Evolutionary conservation across 371 early-diverging fungal genomes (phyloP).

Genomic region (Mortierella sp.): DNA sequence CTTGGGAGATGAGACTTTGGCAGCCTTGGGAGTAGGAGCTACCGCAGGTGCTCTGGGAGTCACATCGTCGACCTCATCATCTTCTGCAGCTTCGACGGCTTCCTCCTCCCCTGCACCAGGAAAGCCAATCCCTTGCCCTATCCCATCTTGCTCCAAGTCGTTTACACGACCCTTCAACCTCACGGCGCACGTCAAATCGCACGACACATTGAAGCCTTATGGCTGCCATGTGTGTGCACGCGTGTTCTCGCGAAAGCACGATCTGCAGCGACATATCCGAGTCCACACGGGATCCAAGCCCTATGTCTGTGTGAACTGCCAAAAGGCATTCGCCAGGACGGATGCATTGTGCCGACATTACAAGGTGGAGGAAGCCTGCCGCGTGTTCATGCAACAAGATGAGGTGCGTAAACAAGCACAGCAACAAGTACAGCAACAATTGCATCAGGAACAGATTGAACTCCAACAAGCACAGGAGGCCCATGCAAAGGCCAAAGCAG

Average conservation of each 20-base stretch:
- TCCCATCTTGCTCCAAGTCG: constrained; percentile 41
- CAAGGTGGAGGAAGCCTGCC: constrained; percentile 59
- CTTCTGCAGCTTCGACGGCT: constrained; percentile 7
- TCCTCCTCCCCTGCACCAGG: constrained; percentile 16
- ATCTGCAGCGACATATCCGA: constrained; percentile 73
- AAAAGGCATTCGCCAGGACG: constrained; percentile 74
- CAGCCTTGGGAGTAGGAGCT: neutral
- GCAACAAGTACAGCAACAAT: constrained; percentile 35
- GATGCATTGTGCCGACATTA: constrained; percentile 75
- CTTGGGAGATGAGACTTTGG: constrained; percentile 1
- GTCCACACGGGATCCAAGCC: constrained; percentile 77
- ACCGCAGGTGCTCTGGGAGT: too few species aligned
- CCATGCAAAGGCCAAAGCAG: constrained; percentile 36
- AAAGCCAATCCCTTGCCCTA: constrained; percentile 35
- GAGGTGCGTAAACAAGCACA: constrained; percentile 48
- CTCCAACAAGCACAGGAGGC: constrained; percentile 49
- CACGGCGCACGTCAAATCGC: constrained; percentile 47
- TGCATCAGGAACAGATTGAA: constrained; percentile 49
- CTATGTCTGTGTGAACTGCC: constrained; percentile 67
- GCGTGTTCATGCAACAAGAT: constrained; percentile 35
- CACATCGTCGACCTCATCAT: constrained; percentile 1
- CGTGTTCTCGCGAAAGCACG: constrained; percentile 73
- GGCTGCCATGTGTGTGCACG: constrained; percentile 55
- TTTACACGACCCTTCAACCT: constrained; percentile 48
- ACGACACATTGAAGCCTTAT: constrained; percentile 44